These are phyloP conservation scores for Penicillium hordei DNA, from an alignment of 2,329 filamentous ascomycete genomes.

Conservation along the genomic window DNA sequence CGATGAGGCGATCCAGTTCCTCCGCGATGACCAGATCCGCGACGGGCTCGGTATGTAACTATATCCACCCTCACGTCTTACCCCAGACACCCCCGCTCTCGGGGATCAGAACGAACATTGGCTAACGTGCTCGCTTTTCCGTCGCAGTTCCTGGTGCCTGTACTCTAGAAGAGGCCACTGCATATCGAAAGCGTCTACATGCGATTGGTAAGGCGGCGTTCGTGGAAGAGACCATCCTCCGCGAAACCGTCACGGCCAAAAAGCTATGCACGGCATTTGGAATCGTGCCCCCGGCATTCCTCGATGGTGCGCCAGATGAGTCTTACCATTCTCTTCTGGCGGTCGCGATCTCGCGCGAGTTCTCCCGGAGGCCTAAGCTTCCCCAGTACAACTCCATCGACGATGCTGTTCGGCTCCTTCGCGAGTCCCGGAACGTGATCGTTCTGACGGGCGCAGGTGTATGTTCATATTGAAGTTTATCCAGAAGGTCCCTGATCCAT, in stretches of 20 bases:
- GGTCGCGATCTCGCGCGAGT: conserved; percentile 74
- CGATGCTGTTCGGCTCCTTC: conserved; percentile 77
- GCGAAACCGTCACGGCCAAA: conserved; percentile 70
- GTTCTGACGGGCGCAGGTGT: conserved; percentile 88
- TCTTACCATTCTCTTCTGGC: conserved; percentile 73
- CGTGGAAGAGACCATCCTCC: conserved; percentile 68
- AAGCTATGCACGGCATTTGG: conserved; percentile 86
- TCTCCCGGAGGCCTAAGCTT: conserved; percentile 78
- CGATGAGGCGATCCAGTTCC: conserved; percentile 61
- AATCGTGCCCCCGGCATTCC: conserved; percentile 69
- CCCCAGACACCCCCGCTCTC: conserved; percentile 24
- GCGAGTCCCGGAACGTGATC: conserved; percentile 76
- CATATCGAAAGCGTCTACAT: conserved; percentile 69
- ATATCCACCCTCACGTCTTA: conserved; percentile 13
- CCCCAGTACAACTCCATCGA: conserved; percentile 78
- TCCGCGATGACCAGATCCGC: conserved; percentile 54
- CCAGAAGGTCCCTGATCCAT: not conserved
- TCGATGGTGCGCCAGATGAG: conserved; percentile 71
- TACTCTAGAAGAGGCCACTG: conserved; percentile 66
- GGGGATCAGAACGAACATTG: conserved; percentile 17
- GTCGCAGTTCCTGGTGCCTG: conserved; percentile 54
- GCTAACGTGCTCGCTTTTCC: conserved; percentile 11
- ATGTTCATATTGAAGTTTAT: conserved; percentile 21
- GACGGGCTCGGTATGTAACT: conserved; percentile 48
- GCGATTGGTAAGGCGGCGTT: conserved; percentile 76